These are phyloP conservation scores for Candida boleticola DNA, from an alignment of 805 yeast species.

Conservation along the genomic window DNA sequence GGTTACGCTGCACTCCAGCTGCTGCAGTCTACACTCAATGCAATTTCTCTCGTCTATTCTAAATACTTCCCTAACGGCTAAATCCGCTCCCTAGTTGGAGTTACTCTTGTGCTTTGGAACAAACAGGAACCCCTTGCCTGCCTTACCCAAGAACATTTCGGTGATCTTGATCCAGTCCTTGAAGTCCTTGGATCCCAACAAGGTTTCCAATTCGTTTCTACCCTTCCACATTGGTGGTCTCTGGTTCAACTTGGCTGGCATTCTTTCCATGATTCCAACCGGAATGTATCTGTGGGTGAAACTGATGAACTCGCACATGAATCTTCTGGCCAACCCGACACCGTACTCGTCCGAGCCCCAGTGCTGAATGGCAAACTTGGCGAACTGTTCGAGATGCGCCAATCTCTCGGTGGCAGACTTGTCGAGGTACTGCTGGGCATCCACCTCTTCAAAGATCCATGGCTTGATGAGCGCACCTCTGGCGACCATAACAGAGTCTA, in stretches of 20 bases:
- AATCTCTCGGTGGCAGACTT: constrained; percentile 88
- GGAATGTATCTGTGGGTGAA: constrained; percentile 95
- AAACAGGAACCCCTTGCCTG: constrained; percentile 70
- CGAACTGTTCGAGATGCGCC: constrained; percentile 65
- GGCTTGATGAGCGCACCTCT: constrained; percentile 98
- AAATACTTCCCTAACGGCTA: neutral
- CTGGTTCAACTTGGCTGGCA: constrained; percentile 87
- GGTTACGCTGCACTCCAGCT: too few relatives aligned
- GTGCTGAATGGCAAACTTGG: constrained; percentile 83
- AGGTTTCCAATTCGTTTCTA: constrained; percentile 87
- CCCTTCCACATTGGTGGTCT: constrained; percentile 95
- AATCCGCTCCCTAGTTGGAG: constrained; percentile 45
- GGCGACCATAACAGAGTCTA: constrained; percentile 96
- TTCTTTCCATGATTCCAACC: constrained; percentile 82
- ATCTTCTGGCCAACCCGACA: constrained; percentile 80
- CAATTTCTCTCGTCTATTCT: too few relatives aligned
- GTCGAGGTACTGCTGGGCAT: constrained; percentile 84
- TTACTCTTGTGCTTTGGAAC: constrained; percentile 95
- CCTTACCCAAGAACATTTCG: constrained; percentile 92
- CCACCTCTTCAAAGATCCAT: constrained; percentile 97
- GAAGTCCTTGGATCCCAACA: constrained; percentile 80
- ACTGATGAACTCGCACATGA: constrained; percentile 89
- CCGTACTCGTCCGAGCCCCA: constrained; percentile 99
- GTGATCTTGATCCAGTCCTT: constrained; percentile 94
- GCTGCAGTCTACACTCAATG: too few relatives aligned